Evolutionary conservation across 2,329 filamentous ascomycete genomes (phyloP), one percentile per base, ranked within the genome.

Genomic region (Dactylonectria estremocensis): DNA sequence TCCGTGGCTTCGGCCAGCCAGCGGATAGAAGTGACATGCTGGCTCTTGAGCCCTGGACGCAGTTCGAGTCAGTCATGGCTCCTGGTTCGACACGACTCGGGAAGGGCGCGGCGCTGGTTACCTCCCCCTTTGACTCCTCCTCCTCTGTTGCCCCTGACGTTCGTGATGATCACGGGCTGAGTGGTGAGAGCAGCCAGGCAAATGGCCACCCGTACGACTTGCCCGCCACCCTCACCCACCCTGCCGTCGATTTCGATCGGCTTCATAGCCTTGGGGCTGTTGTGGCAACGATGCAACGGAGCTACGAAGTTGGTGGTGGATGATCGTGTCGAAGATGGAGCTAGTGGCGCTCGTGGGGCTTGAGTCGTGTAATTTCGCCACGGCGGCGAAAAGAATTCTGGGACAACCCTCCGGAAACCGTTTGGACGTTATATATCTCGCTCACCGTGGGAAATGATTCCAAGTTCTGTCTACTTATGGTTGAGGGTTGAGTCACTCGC

Each of bases 191-290:
- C 86, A 11, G 89, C 85, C 7, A 92, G 80, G 1, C 83, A 83
- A 40, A 88, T 82, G 2, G 89, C 88, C 1, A 90, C 80, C 49
- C 90, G 81, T 1, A 91, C 85, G 0, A 91, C 78, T 70, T 92
- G 89, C 2, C 89, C 89, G 4, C 89, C 90, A 5, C 90, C 90
- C 74, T 91, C 89, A 1, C 89, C 89, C 0, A 84, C 87, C 13
- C 83, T 79, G 16, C 89, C 89, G 70, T 90, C 88, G 2, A 91
- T 77, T 59, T 83, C 80, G 24, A 90, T 82, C 8, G 76, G 67
- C 48, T 80, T 82, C 72, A 77, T 76, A 33, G 10, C 43, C 28
- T 56, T 37, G 55, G 45, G 55, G 45, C 52, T 31, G 5, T 18
- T 11, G 55, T 46, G 65, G 66, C 69, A 54, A 73, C 37, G 33